Base-by-base conservation (phyloP, 73 alveolate genomes). In the Blepharisma stoltei region DNA sequence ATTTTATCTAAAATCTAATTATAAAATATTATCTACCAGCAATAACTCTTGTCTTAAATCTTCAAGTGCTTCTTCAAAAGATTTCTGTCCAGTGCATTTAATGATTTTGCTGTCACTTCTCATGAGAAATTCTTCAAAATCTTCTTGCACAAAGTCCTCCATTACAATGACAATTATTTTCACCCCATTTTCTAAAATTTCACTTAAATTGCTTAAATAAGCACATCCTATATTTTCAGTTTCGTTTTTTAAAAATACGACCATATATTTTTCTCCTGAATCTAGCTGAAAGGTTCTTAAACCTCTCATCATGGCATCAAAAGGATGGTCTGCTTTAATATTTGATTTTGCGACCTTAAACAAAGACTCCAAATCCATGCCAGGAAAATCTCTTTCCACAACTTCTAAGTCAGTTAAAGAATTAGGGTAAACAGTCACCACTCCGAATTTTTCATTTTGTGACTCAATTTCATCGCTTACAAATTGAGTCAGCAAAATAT, bases 311-410 rank as follows among this genome's bases (percentile, higher is more conserved):
- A 60, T 38, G 5, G 23, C 73, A 60, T 60, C 73, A 60, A 14
- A 20, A 1, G 23, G 18, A 60, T 60, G 73, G 49, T 25, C 45
- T 20, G 48, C 23, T 14, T 25, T 20, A 14, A 0, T 11, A 20
- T 14, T 20, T 9, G 14, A 60, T 18, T 14, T 60, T 14, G 23
- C 45, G 0, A n/a, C 23, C 14, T 38, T 60, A 20, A 60, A 14
- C 2, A 60, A 38, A 60, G 14, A 14, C 45, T 60, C 73, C 2
- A 60, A 14, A 60, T 60, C 73, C 14, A 60, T n/a, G 2, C 73
- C 73, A 60, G 73, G 73, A 4, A 14, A 60, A 25, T 60, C 73
- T 25, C 73, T 60, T 60, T 60, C 73, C 14, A 60, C 45, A 60
- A 14, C 37, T 60, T 60, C 73, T 38, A 60, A 14, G 18, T 38